Percentiles rank a stretch among this genome's conserved stretches.
phyloP scores from a whole-genome alignment of 306 rosid species.

The Casuarina glauca region DNA sequence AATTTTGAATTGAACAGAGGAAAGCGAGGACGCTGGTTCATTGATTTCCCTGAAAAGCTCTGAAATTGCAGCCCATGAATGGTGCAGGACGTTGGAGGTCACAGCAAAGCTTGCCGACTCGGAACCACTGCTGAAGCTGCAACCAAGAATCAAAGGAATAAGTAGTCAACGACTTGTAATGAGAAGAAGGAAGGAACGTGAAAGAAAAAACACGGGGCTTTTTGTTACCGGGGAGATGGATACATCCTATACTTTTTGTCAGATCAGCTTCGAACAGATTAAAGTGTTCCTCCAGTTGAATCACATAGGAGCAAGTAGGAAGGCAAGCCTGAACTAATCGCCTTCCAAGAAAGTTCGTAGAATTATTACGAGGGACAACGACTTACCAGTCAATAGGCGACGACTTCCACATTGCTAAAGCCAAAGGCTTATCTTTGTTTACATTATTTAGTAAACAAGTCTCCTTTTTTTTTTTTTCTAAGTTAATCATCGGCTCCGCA shows the following conservation, averaged over 20 bases:
- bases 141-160: not conserved
- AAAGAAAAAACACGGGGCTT: not conserved
- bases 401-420: not conserved
- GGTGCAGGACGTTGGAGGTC: constrained; percentile 33
- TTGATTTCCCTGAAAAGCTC: not conserved
- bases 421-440: too few relatives aligned
- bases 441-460: too few relatives aligned
- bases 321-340: too few relatives aligned
- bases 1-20: not conserved
- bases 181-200: not conserved
- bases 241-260: too few relatives aligned
- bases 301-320: too few relatives aligned
- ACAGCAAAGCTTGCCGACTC: constrained; percentile 35
- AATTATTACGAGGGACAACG: too few relatives aligned
- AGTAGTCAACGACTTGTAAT: not conserved
- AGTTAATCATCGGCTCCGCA: constrained; percentile 19
- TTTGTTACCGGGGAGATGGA: too few relatives aligned
- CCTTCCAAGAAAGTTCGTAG: too few relatives aligned
- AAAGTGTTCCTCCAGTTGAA: too few relatives aligned
- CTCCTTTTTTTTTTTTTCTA: not conserved
- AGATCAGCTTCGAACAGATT: too few relatives aligned
- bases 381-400: too few relatives aligned
- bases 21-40: not conserved
- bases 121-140: constrained; percentile 48
- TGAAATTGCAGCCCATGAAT: constrained; percentile 34